These are phyloP conservation scores for Papilionanthe hybrid DNA, from an alignment of 116 monocot genomes.

Conservation along the genomic window DNA sequence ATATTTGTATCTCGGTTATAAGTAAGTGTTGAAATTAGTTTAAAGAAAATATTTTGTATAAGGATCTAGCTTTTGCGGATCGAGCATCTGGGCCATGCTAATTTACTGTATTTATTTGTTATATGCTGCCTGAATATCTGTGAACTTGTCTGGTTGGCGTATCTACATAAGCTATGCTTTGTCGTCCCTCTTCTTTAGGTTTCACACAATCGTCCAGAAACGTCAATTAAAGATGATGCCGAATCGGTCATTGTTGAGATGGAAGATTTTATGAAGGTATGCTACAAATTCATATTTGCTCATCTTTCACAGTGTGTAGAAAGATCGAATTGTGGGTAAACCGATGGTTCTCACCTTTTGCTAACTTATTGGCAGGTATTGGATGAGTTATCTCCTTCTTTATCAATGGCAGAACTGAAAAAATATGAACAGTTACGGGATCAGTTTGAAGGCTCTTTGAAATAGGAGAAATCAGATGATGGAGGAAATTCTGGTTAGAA, in stretches of 20 bases:
- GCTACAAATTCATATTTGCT: background rate
- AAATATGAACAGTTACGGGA: slow-evolving; percentile 58
- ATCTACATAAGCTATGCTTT: no score
- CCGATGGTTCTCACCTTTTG: background rate
- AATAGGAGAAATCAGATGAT: slow-evolving; percentile 13
- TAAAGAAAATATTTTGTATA: no score
- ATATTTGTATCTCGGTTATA: no score
- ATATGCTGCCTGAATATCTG: no score
- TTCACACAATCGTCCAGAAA: slow-evolving; percentile 16
- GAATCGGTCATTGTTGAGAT: slow-evolving; percentile 59
- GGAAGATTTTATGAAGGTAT: slow-evolving; percentile 71
- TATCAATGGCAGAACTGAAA: slow-evolving; percentile 55
- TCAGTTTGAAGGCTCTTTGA: slow-evolving; percentile 63
- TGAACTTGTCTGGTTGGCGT: no score
- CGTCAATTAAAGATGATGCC: slow-evolving; percentile 22
- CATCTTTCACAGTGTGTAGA: background rate
- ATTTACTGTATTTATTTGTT: no score
- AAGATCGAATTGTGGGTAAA: background rate
- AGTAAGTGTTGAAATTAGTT: no score
- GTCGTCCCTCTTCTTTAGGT: slow-evolving; percentile 23
- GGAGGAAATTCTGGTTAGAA: no score
- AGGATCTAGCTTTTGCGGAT: no score
- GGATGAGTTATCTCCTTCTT: slow-evolving; percentile 60
- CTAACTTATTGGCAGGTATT: slow-evolving; percentile 37
- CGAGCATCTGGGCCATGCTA: no score